Evolutionary conservation across 345 rosid species (phyloP), one percentile per base, ranked within the genome.

Genomic region (Eucalyptus melliodora): DNA sequence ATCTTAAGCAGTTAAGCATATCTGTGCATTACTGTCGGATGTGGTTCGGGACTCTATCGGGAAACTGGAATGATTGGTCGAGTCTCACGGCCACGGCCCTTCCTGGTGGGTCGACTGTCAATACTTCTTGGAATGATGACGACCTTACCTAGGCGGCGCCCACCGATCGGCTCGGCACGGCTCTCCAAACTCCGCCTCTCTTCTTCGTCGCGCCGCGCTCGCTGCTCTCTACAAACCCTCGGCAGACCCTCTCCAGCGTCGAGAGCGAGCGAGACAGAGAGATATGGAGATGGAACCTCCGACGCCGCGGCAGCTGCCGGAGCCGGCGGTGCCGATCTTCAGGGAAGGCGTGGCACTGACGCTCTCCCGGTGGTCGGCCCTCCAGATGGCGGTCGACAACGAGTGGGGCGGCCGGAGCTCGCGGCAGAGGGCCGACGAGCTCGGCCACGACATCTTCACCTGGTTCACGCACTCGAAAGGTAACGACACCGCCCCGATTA

Each of bases 391-490:
- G 8, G 93, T 97, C 27, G 97, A 97, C 72, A 96, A 97, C 87
- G 98, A 95, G 92, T 97, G 98, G 99, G 99, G 96, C 56, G 99
- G 99, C 83, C 93, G 93, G 26, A 91, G 92, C 51, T 96, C 99
- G 7, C 90, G 89, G 60, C 93, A 40, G 27, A 91, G 92, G 87
- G 95, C 99, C 44, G 93, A 95, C 21, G 92, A 92, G 50, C 92
- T 97, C 31, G 89, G 90, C 87, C 86, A 93, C 53, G 93, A 90
- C 16, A 89, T 95, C 87, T 89, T 94, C 90, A 88, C 95, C 50
- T 95, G 94, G 93, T 95, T 95, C 94, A 93, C 92, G 69, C 91
- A 86, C 16, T 89, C 98, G 72, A 93, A 88, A 90, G 97, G 98
- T 95, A 88, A 77, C 30, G 65, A 27, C 44, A 17, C n/a, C 44